Base-by-base conservation (phyloP, 2,329 filamentous ascomycete species). In the Colletotrichum sojae region DNA sequence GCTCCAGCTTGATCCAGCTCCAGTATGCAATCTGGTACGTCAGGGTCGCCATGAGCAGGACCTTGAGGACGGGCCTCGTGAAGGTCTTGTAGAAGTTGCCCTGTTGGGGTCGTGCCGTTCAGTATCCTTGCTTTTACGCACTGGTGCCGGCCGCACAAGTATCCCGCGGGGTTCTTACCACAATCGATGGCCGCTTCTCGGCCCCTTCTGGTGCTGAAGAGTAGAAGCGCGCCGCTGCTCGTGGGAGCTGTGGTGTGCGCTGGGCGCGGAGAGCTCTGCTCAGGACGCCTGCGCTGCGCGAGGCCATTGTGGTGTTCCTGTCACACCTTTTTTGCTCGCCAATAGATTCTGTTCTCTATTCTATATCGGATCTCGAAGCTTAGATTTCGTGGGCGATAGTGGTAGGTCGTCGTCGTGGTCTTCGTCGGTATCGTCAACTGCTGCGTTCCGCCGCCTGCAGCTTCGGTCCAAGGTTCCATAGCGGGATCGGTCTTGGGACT, bases 21-120 rank as follows among this genome's bases (percentile, higher is more conserved):
- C 89, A 94, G 81, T 95, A 95, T 15, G 87, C 80, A n/a, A 92
- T 75, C 80, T 96, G 93, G 78, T 95, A 96, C 2, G 91, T 92
- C 76, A 94, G 90, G 63, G 94, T 87, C 62, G 93, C 92, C 76
- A 92, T 86, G 45, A 95, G 85, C 72, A 94, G 88, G 62, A 90
- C 90, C 81, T 94, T 95, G 61, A 89, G 86, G 53, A 95, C 84
- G 3, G 93, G 92, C 2, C 91, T 86, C 46, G 90, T 89, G 76
- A 94, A 94, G 15, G 89, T 89, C 76, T 89, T 91, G 84, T 94
- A 95, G 82, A 95, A 95, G 54, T 85, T 83, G 57, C 88, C 81
- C 88, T 92, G 16, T 5, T 43, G 15, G 40, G 15, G 9, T 46
- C 16, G 5, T 6, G 8, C 13, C 6, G 16, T 31, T 22, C 12